Evolutionary conservation across 495 filamentous ascomycete genomes (phyloP), one percentile per base, ranked within the genome.

Genomic region (Penicillium parvum): DNA sequence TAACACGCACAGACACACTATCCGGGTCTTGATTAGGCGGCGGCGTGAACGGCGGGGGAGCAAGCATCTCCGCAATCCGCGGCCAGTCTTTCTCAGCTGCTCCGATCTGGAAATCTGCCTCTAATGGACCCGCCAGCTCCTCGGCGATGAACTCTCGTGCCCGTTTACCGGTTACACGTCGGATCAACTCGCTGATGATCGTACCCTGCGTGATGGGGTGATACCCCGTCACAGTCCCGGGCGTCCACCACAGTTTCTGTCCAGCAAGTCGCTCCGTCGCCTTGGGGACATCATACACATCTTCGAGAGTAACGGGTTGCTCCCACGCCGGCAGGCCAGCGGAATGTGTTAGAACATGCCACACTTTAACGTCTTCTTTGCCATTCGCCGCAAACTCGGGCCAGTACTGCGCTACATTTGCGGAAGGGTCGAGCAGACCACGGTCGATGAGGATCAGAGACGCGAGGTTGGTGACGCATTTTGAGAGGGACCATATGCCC

Each of bases 221-320:
- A 25, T 64, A 66, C 8, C 54, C 63, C 17, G 45, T 50, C 8
- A 44, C 43, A 14, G 55, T 50, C 5, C 63, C 63, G 5, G 62
- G 55, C 8, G 18, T 50, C 55, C 55, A 66, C 63, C 60, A 66
- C 2, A 55, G 60, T 3, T 58, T 44, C 26, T 60, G 55, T 4
- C 45, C 18, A 12, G 63, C 60, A 3, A 66, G 53, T 19, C 32
- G 43, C 9, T 49, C 43, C 1, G 58, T 37, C 10, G 55, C 36
- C 25, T 37, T 30, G 11, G 35, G 12, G 2, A 45, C 19, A 27
- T 64, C 49, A 23, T 49, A 59, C 0, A 57, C 22, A 7, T 64
- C 55, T 10, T 64, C 60, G 15, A 50, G 32, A 7, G 49, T 49
- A 18, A 64, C 32, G 23, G 43, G 49, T 5, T 44, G 22, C 9